These are phyloP conservation scores for Paracamarosporium sp. DNA, from an alignment of 2,329 filamentous ascomycete genomes.

Conservation along the genomic window DNA sequence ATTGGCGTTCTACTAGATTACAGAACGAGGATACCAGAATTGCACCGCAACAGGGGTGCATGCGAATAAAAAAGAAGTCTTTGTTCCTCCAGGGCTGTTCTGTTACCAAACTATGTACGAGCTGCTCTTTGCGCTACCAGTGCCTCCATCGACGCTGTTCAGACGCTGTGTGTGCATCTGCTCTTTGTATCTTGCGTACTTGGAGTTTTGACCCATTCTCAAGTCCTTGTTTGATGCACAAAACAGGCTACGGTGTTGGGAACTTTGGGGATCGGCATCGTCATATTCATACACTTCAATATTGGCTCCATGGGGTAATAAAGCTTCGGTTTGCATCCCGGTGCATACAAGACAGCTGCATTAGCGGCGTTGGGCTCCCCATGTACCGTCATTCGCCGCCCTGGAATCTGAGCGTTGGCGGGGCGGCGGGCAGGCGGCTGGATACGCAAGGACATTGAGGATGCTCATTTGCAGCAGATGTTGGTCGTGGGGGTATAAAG, in stretches of 20 bases:
- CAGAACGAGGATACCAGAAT: not conserved
- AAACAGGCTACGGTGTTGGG: not conserved
- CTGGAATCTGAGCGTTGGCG: not conserved
- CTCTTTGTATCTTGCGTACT: not conserved
- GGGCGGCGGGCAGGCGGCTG: not conserved
- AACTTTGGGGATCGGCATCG: not conserved
- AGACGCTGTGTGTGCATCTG: not conserved
- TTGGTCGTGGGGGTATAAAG: not conserved
- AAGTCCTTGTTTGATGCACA: not conserved
- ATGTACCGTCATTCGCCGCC: not conserved
- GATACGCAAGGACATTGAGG: not conserved
- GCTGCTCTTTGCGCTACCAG: not conserved
- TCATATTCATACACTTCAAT: not conserved
- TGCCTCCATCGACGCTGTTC: too few species aligned
- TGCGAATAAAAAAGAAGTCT: not conserved
- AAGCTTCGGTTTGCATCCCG: not conserved
- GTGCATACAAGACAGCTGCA: not conserved
- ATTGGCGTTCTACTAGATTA: conserved; percentile 1
- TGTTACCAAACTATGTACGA: too few species aligned
- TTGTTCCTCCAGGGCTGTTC: not conserved
- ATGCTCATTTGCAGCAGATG: not conserved
- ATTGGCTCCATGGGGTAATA: not conserved
- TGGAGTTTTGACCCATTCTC: not conserved
- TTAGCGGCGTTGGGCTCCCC: not conserved
- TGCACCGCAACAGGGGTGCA: not conserved